Conservation (phyloP, 2,329 filamentous ascomycete genomes). For the Leptographium wingfieldii region DNA sequence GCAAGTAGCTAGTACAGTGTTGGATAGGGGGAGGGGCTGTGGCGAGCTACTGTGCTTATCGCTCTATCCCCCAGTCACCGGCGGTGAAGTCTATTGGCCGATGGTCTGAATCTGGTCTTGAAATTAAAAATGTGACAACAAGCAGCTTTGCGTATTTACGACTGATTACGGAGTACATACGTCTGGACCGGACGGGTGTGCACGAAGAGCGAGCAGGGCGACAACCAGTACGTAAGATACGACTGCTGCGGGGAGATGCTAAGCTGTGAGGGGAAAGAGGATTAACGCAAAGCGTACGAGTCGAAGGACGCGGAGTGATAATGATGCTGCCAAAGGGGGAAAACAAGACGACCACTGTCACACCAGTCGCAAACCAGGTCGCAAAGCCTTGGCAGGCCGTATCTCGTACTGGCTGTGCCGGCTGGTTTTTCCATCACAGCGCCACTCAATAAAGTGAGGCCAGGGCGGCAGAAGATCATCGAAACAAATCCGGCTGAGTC, state of each 20-base stretch:
- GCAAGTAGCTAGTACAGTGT: neutral
- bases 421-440: neutral
- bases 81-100: neutral
- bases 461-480: neutral
- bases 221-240: too few relatives aligned
- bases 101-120: neutral
- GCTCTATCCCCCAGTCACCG: neutral
- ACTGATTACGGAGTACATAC: neutral
- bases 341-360: neutral
- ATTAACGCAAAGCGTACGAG: too few relatives aligned
- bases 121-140: neutral
- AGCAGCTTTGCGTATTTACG: neutral
- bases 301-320: neutral
- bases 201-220: too few relatives aligned
- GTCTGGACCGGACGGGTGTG: neutral
- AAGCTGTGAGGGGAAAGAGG: too few relatives aligned
- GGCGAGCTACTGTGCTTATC: conserved; percentile 1
- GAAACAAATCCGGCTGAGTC: neutral
- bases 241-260: too few relatives aligned
- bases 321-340: neutral
- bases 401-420: neutral
- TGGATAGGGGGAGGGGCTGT: neutral
- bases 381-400: neutral
- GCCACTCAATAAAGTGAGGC: neutral
- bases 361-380: neutral